Evolutionary conservation across 495 filamentous ascomycete species (phyloP), one percentile per base, ranked within the genome.

Genomic region (Parathielavia hyrcaniae): DNA sequence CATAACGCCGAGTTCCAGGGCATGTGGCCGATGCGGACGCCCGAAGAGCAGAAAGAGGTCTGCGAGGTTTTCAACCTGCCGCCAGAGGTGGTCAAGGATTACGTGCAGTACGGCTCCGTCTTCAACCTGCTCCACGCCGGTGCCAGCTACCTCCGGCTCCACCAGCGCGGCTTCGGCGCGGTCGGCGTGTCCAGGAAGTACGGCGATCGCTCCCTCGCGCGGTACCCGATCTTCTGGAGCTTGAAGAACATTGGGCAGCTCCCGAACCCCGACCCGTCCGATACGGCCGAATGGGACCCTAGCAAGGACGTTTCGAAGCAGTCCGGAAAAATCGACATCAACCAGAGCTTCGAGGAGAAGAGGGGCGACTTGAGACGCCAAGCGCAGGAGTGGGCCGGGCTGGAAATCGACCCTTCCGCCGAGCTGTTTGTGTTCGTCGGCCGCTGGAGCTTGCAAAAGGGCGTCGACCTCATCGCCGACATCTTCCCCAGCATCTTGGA

Each of bases 221-320:
- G 86, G 7, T 90, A 89, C 65, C 86, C 86, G 0, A 88, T 89
- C 55, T 87, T 90, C 70, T 89, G 86, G 86, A 84, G 85, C 50
- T 72, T 90, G 20, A 79, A 79, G 57, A 85, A 83, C 67, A 81
- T 90, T 53, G 86, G 85, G 13, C 81, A 83, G 52, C 71, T 90
- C 50, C 87, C 86, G 0, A 89, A 90, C 61, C 87, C 87, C 5
- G 87, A 90, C 66, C 87, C 87, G 14, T 83, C 82, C 2, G 87
- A 90, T 68, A 86, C 84, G 5, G 86, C 77, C 5, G 83, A 83
- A 55, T 89, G 83, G 83, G 78, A 80, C 59, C 80, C 77, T 45
- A 74, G 80, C 50, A 51, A 67, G 55, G 68, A 69, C 45, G 52
- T 65, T 22, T 53, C 55, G 14, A 62, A 81, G 10, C 77, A 79